Evolutionary conservation across 805 yeast genomes (phyloP).

Genomic region (Candida hispaniensis): DNA sequence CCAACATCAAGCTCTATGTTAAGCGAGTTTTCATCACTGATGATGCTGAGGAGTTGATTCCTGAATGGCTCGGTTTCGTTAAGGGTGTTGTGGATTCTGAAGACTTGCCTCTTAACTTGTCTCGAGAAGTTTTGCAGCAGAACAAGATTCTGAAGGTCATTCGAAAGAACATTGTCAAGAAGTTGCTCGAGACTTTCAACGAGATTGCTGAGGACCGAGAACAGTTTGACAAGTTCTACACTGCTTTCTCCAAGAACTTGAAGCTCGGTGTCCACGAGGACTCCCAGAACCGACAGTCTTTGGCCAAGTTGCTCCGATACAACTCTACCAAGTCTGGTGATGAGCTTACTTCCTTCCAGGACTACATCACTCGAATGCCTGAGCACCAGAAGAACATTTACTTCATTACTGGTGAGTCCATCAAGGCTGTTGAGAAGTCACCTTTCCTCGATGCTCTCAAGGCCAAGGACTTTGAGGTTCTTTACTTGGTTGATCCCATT

Average conservation of each 20-base stretch:
- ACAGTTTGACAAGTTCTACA: slow-evolving; percentile 96
- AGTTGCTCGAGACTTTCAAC: slow-evolving; percentile 94
- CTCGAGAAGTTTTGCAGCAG: slow-evolving; percentile 99
- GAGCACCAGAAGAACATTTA: slow-evolving; percentile 99
- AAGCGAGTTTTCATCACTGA: slow-evolving; percentile 99
- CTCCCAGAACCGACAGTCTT: slow-evolving; percentile 89
- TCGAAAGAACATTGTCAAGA: slow-evolving; percentile 98
- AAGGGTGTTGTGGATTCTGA: slow-evolving; percentile 99
- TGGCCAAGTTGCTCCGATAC: slow-evolving; percentile 94
- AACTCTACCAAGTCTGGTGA: slow-evolving; percentile 92
- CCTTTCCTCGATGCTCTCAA: slow-evolving; percentile 98
- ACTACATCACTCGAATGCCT: slow-evolving; percentile 98
- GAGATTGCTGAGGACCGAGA: slow-evolving; percentile 99
- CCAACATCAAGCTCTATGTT: slow-evolving; percentile 95
- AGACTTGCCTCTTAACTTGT: slow-evolving; percentile 98
- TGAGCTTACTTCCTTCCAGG: slow-evolving; percentile 88
- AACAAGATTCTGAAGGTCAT: slow-evolving; percentile 99
- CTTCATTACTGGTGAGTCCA: slow-evolving; percentile 97
- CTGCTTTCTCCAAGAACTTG: slow-evolving; percentile 95
- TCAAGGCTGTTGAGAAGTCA: slow-evolving; percentile 96
- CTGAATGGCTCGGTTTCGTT: slow-evolving; percentile 96
- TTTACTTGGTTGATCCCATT: slow-evolving; percentile 97
- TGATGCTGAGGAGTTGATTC: slow-evolving; percentile 98
- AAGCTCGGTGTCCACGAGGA: slow-evolving; percentile 99
- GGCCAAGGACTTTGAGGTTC: slow-evolving; percentile 96